Base-by-base conservation (phyloP, 345 rosid genomes). In the Isatis tinctoria region DNA sequence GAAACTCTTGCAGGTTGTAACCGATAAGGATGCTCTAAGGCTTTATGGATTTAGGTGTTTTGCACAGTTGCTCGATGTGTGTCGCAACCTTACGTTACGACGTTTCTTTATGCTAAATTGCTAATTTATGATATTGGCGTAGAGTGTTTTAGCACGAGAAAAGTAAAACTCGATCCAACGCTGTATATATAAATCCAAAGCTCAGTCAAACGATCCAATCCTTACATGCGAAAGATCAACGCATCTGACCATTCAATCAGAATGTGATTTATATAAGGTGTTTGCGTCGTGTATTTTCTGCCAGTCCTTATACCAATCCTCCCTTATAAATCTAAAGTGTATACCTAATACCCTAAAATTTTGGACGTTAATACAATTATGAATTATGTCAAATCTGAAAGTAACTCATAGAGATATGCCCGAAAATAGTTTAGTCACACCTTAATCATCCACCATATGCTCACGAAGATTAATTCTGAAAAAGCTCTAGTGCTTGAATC, bases 51-150 rank as follows among this genome's bases (percentile, higher is more conserved):
- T 39, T 48, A 27, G 1, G 6, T 11, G 41, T 60, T 60, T 9
- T 52, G 32, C 74, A 13, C 8, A 54, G 44, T 54, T 70, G 65
- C 33, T 62, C 30, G 65, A 28, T 22, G 37, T 54, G 65, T 53
- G 80, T 70, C 70, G 20, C 39, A 65, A 35, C 78, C 26, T 74
- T 54, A 22, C 53, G 39, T 63, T 26, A 62, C 52, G 30, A 47
- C 30, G 24, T 4, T 17, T 27, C 30, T 67, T 18, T 22, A 63
- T 44, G 11, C 22, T 53, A 5, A 53, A n/a, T n/a, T n/a, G n/a
- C n/a, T n/a, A n/a, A n/a, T n/a, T n/a, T n/a, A n/a, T n/a, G n/a
- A n/a, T n/a, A n/a, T n/a, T n/a, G n/a, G n/a, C 65, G 22, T 44
- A 43, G 28, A 43, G 58, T 54, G 28, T 13, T 37, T 37, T 61